A percentile compares a stretch with the other conserved stretches of the same genome.
Conservation (phyloP, 345 rosid species). For the Pistacia vera region DNA sequence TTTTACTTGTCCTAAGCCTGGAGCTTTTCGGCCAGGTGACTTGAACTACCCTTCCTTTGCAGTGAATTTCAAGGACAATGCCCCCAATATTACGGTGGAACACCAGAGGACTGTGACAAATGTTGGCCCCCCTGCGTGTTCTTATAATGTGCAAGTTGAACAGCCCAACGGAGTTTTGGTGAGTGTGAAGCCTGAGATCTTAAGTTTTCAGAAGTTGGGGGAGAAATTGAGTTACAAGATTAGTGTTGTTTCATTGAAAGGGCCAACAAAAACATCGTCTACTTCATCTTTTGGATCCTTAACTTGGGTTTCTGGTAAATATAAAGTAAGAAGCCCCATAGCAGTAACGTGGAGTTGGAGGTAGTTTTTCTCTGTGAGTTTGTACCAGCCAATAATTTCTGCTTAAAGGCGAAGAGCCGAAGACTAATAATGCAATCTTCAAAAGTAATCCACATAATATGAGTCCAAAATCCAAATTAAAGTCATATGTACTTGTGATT, state of each 20-base stretch:
- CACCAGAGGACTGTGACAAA: slow-evolving; percentile 49
- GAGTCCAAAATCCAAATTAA: neutral
- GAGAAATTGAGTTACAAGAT: slow-evolving; percentile 61
- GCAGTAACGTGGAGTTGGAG: slow-evolving; percentile 73
- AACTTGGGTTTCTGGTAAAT: slow-evolving; percentile 56
- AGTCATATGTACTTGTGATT: neutral
- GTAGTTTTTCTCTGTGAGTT: neutral
- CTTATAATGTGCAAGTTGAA: slow-evolving; percentile 37
- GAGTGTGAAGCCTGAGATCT: slow-evolving; percentile 35
- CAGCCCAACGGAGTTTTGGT: slow-evolving; percentile 46
- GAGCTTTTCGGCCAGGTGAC: slow-evolving; percentile 34
- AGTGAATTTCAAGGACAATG: slow-evolving; percentile 28
- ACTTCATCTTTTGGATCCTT: slow-evolving; percentile 57
- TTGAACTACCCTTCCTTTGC: slow-evolving; percentile 69
- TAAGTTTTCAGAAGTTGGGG: slow-evolving; percentile 40
- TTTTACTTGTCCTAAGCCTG: slow-evolving; percentile 31
- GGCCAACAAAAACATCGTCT: neutral
- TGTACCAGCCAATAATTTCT: neutral
- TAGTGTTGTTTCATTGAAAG: slow-evolving; percentile 28
- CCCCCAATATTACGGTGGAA: slow-evolving; percentile 18
- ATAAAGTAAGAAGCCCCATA: slow-evolving; percentile 64
- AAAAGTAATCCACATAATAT: neutral
- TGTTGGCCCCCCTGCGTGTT: slow-evolving; percentile 32
- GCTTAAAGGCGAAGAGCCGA: neutral
- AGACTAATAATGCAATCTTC: neutral